Conservation (phyloP, 371 early-diverging fungal genomes). For the Cokeromyces recurvatus region DNA sequence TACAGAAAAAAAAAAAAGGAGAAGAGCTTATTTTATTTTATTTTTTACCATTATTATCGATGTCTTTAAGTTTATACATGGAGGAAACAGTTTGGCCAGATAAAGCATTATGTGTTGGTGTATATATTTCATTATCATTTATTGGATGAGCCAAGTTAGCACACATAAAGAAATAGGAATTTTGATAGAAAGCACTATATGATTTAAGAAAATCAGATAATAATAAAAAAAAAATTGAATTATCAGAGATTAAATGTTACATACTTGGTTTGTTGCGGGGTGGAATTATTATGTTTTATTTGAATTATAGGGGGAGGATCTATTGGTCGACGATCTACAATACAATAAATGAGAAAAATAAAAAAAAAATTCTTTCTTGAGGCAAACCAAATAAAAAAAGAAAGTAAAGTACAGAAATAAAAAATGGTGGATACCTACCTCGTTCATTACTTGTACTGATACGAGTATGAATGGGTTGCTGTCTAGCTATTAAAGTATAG, state of each 20-base stretch:
- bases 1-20: too few relatives aligned
- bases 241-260: neutral
- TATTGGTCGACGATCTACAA: slow-evolving; percentile 27
- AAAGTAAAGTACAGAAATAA: too few relatives aligned
- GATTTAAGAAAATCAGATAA: slow-evolving; percentile 11
- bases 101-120: slow-evolving; percentile 34
- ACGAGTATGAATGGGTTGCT: slow-evolving; percentile 23
- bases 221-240: slow-evolving; percentile 1
- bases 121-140: slow-evolving; percentile 27
- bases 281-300: slow-evolving; percentile 15
- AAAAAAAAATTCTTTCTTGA: too few relatives aligned
- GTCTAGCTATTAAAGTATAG: slow-evolving; percentile 11
- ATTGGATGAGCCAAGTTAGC: slow-evolving; percentile 42
- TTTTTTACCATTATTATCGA: slow-evolving; percentile 50
- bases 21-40: too few relatives aligned
- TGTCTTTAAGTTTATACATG: slow-evolving; percentile 72
- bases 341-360: neutral
- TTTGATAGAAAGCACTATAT: slow-evolving; percentile 61
- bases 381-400: too few relatives aligned
- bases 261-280: slow-evolving; percentile 18
- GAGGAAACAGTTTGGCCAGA: slow-evolving; percentile 45
- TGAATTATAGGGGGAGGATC: slow-evolving; percentile 30
- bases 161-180: slow-evolving; percentile 40
- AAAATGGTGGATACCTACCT: slow-evolving; percentile 18
- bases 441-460: slow-evolving; percentile 27